Percentiles rank a stretch among this genome's conserved stretches.
These are phyloP conservation scores for Sporothrix brasiliensis DNA, from an alignment of 2,329 filamentous ascomycete species.

Conservation along the genomic window DNA sequence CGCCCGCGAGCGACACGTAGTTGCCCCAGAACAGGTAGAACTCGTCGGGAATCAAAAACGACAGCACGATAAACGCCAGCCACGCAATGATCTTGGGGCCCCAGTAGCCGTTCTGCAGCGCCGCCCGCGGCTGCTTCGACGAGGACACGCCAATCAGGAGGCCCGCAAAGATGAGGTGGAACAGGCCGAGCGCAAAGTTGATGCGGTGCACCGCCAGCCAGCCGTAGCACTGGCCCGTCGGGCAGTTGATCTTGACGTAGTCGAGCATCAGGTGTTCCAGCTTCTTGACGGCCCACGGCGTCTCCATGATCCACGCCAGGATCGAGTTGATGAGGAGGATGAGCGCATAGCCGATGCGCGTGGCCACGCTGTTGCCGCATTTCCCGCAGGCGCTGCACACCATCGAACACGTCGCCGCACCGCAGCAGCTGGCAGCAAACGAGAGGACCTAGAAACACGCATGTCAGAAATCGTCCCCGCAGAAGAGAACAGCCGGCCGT, in stretches of 20 bases:
- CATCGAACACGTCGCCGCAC: conserved; percentile 93
- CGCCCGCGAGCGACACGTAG: conserved; percentile 84
- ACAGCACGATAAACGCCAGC: conserved; percentile 82
- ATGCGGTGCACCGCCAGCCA: conserved; percentile 97
- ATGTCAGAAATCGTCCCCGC: background rate
- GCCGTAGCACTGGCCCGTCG: conserved; percentile 87
- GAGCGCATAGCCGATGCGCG: conserved; percentile 93
- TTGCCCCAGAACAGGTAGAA: conserved; percentile 98
- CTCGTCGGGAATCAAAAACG: conserved; percentile 90
- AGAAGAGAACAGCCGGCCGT: background rate
- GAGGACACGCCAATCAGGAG: conserved; percentile 84
- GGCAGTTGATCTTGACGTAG: conserved; percentile 93
- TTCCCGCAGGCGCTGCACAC: conserved; percentile 95
- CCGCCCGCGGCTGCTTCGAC: conserved; percentile 83
- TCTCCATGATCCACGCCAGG: conserved; percentile 98
- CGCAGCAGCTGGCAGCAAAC: conserved; percentile 81
- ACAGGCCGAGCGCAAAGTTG: conserved; percentile 94
- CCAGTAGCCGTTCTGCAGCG: conserved; percentile 98
- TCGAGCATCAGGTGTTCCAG: conserved; percentile 88
- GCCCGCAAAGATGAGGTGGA: conserved; percentile 84
- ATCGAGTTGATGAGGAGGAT: conserved; percentile 96
- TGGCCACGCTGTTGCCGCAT: conserved; percentile 95
- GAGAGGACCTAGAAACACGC: conserved; percentile 25
- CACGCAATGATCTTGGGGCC: conserved; percentile 92
- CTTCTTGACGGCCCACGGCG: conserved; percentile 96